phyloP scores from a whole-genome alignment of 2,329 filamentous ascomycete species.

The Talaromyces funiculosus region DNA sequence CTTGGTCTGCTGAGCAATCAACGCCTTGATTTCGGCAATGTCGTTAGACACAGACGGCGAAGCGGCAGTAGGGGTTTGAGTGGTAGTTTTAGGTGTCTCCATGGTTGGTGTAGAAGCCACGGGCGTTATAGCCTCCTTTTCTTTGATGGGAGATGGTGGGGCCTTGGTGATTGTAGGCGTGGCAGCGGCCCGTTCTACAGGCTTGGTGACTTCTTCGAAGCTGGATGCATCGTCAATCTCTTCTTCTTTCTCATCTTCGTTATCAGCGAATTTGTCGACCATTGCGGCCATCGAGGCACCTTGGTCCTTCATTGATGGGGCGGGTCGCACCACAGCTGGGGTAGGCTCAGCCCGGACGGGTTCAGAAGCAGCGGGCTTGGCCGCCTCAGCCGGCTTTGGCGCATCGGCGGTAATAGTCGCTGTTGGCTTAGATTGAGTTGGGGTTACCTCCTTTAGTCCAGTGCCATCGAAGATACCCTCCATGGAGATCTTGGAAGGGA shows the following conservation, averaged over 20 bases:
- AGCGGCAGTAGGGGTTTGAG: slow-evolving; percentile 24
- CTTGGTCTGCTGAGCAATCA: slow-evolving; percentile 71
- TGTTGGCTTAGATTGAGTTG: slow-evolving; percentile 37
- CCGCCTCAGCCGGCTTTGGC: slow-evolving; percentile 42
- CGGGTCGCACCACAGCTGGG: slow-evolving; percentile 41
- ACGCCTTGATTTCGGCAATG: slow-evolving; percentile 68
- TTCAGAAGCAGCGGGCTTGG: slow-evolving; percentile 28
- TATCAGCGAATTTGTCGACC: slow-evolving; percentile 80
- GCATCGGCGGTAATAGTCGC: slow-evolving; percentile 37
- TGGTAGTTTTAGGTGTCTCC: slow-evolving; percentile 29
- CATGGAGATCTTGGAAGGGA: slow-evolving; percentile 88
- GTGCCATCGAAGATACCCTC: slow-evolving; percentile 85
- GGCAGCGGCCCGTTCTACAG: slow-evolving; percentile 53
- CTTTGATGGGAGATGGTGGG: background rate
- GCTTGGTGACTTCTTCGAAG: slow-evolving; percentile 81
- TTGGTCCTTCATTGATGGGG: slow-evolving; percentile 73
- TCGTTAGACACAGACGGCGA: slow-evolving; percentile 57
- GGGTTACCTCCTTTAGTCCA: slow-evolving; percentile 66
- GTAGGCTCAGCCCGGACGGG: slow-evolving; percentile 24
- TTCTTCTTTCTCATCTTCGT: slow-evolving; percentile 52
- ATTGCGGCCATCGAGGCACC: slow-evolving; percentile 79
- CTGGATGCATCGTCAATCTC: slow-evolving; percentile 60
- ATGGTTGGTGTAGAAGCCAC: slow-evolving; percentile 32
- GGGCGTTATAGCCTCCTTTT: slow-evolving; percentile 1
- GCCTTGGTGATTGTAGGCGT: slow-evolving; percentile 16